Evolutionary conservation across 2,329 filamentous ascomycete genomes (phyloP), one percentile per base, ranked within the genome.

Genomic region (Raffaelea albimanens): DNA sequence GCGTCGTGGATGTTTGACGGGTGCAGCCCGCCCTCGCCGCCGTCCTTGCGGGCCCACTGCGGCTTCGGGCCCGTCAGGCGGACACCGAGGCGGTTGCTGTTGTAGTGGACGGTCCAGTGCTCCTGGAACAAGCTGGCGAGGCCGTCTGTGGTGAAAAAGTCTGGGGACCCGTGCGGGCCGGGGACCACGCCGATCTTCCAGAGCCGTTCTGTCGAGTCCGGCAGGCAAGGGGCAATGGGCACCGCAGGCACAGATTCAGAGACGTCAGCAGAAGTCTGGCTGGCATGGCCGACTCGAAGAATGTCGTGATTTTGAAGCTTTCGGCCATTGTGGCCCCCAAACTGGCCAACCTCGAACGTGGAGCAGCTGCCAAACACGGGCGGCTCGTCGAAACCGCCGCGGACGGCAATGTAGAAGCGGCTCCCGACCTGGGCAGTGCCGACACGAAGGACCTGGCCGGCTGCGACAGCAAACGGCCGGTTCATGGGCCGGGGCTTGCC

Each of bases 261-360:
- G n/a, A n/a, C 2, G 18, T 5, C 8, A 13, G 13, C 25, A 4
- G 5, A 8, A 20, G 10, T 13, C 8, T 20, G 4, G 21, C 7
- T 5, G 43, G 43, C 9, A 25, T 4, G 64, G 2, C 57, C 57
- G 13, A 76, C 66, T 3, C 66, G 61, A 1, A 80, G 60, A 14
- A 77, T 59, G 53, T 80, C 77, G 2, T 76, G 74, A 3, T 74
- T 65, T 2, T 70, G 69, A 29, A 81, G 64, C 31, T 67, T 64
- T 47, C 77, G 64, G 7, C 76, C 77, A 59, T 80, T 76, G 46
- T 77, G 77, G 1, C 76, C 76, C 19, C 76, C 77, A 22, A 79
- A n/a, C n/a, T n/a, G n/a, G n/a, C n/a, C n/a, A n/a, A n/a, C n/a
- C n/a, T n/a, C n/a, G n/a, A n/a, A n/a, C n/a, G n/a, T n/a, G n/a